phyloP scores from a whole-genome alignment of 495 filamentous ascomycete species.

The Talaromyces proteolyticus region DNA sequence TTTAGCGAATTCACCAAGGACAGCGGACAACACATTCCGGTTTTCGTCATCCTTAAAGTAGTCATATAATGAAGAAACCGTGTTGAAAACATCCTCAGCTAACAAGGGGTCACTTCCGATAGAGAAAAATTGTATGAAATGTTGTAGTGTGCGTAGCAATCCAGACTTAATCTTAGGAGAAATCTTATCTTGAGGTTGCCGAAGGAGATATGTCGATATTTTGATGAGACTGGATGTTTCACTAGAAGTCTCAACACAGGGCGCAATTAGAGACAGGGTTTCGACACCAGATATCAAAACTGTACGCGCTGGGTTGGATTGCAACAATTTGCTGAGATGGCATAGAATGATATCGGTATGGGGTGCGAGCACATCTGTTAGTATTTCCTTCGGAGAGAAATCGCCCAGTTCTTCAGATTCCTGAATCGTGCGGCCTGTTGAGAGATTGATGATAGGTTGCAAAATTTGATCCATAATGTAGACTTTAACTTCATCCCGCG shows the following conservation, averaged over 20 bases:
- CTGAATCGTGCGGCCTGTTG: constrained; percentile 37
- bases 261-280: constrained; percentile 66
- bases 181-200: constrained; percentile 75
- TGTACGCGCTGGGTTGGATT: constrained; percentile 63
- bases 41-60: constrained; percentile 78
- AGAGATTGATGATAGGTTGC: constrained; percentile 49
- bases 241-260: constrained; percentile 61
- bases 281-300: constrained; percentile 75
- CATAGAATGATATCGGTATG: constrained; percentile 64
- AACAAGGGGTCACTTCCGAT: constrained; percentile 39
- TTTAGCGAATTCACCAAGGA: constrained; percentile 62
- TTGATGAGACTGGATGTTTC: constrained; percentile 68
- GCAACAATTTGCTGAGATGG: constrained; percentile 61
- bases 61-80: constrained; percentile 70
- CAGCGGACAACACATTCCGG: constrained; percentile 62
- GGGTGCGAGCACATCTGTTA: constrained; percentile 55
- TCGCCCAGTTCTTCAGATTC: constrained; percentile 49
- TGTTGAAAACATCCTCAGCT: constrained; percentile 50
- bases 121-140: constrained; percentile 62
- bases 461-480: constrained; percentile 73
- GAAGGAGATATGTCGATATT: constrained; percentile 72
- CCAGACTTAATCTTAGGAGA: constrained; percentile 78
- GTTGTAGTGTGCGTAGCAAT: constrained; percentile 65
- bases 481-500: constrained; percentile 82
- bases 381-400: constrained; percentile 41